Evolutionary conservation across 306 rosid genomes (phyloP).

Genomic region (Quercus aquifolioides): DNA sequence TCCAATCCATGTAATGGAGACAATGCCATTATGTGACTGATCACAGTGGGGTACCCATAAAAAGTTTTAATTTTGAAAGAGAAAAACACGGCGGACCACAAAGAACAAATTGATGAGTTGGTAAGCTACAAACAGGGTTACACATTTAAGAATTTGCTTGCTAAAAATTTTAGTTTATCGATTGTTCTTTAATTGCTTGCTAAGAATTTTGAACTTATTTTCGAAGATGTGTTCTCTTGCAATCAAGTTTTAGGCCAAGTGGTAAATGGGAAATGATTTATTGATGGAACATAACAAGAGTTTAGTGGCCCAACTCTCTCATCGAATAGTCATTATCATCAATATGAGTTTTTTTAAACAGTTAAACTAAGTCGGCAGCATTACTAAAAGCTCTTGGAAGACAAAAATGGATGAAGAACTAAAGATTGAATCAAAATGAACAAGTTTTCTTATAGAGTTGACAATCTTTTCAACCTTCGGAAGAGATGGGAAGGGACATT

Average conservation of each 20-base stretch:
- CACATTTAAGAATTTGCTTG: conserved; percentile 37
- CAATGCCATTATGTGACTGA: conserved; percentile 14
- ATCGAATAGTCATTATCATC: conserved; percentile 25
- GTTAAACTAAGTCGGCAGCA: conserved; percentile 5
- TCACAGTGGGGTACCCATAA: conserved; percentile 18
- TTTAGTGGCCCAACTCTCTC: conserved; percentile 14
- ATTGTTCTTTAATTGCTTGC: no score
- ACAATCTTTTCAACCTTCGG: conserved; percentile 8
- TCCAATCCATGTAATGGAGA: neutral
- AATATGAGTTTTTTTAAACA: neutral
- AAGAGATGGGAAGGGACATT: conserved; percentile 32
- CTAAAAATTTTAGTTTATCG: neutral
- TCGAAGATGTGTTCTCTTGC: neutral
- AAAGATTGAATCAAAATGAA: neutral
- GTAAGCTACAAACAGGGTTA: conserved; percentile 41
- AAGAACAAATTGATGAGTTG: conserved; percentile 37
- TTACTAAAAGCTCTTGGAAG: conserved; percentile 11
- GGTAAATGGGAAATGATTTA: conserved; percentile 16
- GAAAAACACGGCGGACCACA: conserved; percentile 33
- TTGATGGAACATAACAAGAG: conserved; percentile 5
- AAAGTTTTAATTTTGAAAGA: conserved; percentile 11
- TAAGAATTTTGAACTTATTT: neutral
- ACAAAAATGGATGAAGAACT: conserved; percentile 8
- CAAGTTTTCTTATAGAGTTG: conserved; percentile 21
- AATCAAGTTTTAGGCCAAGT: conserved; percentile 14